These are phyloP conservation scores for Triangularia verruculosa DNA, from an alignment of 2,329 filamentous ascomycete species.

Conservation along the genomic window DNA sequence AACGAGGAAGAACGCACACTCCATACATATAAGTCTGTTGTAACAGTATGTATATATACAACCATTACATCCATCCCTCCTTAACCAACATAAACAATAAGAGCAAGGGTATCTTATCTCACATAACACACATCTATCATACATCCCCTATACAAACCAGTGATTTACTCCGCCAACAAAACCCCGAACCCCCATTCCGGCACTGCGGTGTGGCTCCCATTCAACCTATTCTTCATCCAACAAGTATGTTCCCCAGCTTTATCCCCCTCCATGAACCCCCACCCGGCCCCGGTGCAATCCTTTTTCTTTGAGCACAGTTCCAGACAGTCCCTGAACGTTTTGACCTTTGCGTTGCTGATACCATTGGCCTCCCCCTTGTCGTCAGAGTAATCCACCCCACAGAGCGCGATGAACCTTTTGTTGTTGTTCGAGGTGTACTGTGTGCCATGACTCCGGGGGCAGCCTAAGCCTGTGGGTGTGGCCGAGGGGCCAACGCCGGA, in stretches of 20 bases:
- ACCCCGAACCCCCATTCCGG: slow-evolving; percentile 19
- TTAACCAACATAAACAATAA: not conserved
- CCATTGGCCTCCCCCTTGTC: slow-evolving; percentile 10
- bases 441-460: slow-evolving; percentile 9
- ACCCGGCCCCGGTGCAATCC: slow-evolving; percentile 18
- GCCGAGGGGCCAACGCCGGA: not conserved
- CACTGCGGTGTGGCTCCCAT: slow-evolving; percentile 10
- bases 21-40: not conserved
- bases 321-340: slow-evolving; percentile 19
- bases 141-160: not conserved
- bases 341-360: slow-evolving; percentile 7
- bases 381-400: slow-evolving; percentile 20
- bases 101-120: not conserved
- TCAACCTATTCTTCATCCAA: slow-evolving; percentile 22
- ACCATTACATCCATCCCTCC: not conserved
- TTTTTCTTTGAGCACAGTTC: slow-evolving; percentile 11
- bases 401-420: slow-evolving; percentile 17
- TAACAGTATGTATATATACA: not conserved
- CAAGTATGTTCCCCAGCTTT: slow-evolving; percentile 8
- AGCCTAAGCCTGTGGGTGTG: not conserved
- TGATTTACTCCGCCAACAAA: slow-evolving; percentile 2
- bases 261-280: slow-evolving; percentile 11
- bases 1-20: not conserved
- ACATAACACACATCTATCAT: not conserved
- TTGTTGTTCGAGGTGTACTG: slow-evolving; percentile 11